Base-by-base conservation (phyloP, 345 rosid species). In the Ceriops tagal region DNA sequence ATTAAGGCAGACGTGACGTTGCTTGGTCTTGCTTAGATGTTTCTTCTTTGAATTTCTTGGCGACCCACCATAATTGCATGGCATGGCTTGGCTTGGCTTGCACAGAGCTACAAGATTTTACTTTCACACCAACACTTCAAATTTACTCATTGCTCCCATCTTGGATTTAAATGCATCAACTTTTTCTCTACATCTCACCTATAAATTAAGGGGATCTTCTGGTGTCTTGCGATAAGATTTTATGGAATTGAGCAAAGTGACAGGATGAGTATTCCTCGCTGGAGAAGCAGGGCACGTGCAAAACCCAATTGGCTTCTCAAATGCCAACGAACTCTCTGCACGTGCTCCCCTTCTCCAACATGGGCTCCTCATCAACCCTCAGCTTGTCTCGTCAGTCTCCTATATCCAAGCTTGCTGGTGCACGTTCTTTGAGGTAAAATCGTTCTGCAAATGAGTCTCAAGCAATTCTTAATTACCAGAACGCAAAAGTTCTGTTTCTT, bases 251-350 rank as follows among this genome's bases (percentile, higher is more conserved):
- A 13, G 49, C 31, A 24, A 56, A 27, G 30, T 9, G 3, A 58
- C 64, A 27, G 77, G 91, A 83, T 71, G 88, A 70, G 88, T 59
- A 75, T 78, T 91, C 78, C 92, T 72, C 72, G 97, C 55, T 93
- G 98, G 98, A 93, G 98, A 93, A 93, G 98, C 97, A 89, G 98
- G 97, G 97, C 98, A 93, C 98, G 98, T 93, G 98, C 98, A 89
- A 75, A 66, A 57, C 21, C 6, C 58, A 30, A 31, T 18, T 11
- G 10, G 61, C 30, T 57, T 62, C 51, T 35, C 53, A 2, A 6
- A 66, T 32, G 53, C 73, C 46, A 18, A 20, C 13, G 31, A 8
- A 8, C 30, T 61, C 7, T 58, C 73, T 89, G 98, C 98, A 89
- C 95, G 97, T 76, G 93, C 98, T 91, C 89, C 80, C 83, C 89